These are phyloP conservation scores for Ananas comosus DNA, from an alignment of 176 grass and related monocot species.

Conservation along the genomic window DNA sequence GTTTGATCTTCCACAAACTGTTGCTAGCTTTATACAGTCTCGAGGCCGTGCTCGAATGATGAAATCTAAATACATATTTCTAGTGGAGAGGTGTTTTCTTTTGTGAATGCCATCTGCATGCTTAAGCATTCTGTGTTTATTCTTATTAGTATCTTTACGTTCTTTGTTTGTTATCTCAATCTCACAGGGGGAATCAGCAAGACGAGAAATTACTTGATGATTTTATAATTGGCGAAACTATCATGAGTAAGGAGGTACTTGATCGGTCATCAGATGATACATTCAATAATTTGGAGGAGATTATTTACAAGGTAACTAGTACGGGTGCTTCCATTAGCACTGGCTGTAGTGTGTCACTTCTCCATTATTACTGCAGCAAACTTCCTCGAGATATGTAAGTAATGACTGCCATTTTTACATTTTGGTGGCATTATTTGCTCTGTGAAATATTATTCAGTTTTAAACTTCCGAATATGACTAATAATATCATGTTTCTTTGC, in stretches of 20 bases:
- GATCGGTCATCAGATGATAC: slow-evolving; percentile 58
- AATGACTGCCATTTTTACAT: slow-evolving; percentile 13
- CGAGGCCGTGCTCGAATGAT: slow-evolving; percentile 83
- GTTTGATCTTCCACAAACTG: slow-evolving; percentile 94
- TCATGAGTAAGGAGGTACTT: slow-evolving; percentile 76
- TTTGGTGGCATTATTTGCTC: slow-evolving; percentile 3
- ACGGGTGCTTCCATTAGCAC: slow-evolving; percentile 92
- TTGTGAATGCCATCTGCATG: background rate
- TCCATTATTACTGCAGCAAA: slow-evolving; percentile 75
- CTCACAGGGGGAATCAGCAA: slow-evolving; percentile 59
- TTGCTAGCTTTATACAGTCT: slow-evolving; percentile 88
- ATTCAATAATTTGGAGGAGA: slow-evolving; percentile 68
- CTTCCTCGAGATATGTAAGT: slow-evolving; percentile 84
- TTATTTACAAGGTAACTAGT: slow-evolving; percentile 49
- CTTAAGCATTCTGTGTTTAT: slow-evolving; percentile 18
- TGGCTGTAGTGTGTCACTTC: slow-evolving; percentile 68
- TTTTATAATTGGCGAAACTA: slow-evolving; percentile 55
- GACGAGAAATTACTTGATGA: slow-evolving; percentile 67
- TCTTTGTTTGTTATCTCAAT: slow-evolving; percentile 14
- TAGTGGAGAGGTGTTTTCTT: slow-evolving; percentile 60
- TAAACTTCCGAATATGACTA: slow-evolving; percentile 6
- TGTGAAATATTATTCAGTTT: slow-evolving; percentile 9
- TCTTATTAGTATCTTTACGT: slow-evolving; percentile 6
- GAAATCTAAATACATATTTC: slow-evolving; percentile 75
- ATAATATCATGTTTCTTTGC: slow-evolving; percentile 25